Base-by-base conservation (phyloP, 768 basidiomycete species). In the Xerocomellus intermedius region DNA sequence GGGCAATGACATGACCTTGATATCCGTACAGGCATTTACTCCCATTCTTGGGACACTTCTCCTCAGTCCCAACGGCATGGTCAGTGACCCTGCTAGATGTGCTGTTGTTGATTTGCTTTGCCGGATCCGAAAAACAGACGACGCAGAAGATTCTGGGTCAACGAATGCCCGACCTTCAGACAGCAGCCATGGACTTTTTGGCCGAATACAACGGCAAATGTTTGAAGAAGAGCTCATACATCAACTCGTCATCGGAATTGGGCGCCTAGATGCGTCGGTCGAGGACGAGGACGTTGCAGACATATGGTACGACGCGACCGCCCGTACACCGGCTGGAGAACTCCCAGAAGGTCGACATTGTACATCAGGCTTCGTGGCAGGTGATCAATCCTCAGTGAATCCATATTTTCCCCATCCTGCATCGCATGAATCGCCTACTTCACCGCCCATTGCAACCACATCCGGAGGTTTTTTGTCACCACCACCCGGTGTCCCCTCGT, bases 201-300 rank as follows among this genome's bases (percentile, higher is more conserved):
- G 80, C 6, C 64, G 49, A 38, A 64, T 72, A 21, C 84, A 91
- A 61, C 76, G 87, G 53, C 74, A 74, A 6, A 72, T 91, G 68
- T 83, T 97, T 59, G 86, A 90, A 64, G 79, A 83, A 32, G 94
- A 96, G 73, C 80, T 98, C 41, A 68, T 96, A 8, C 80, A 89
- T 51, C 91, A 92, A 35, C 86, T 98, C 58, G 86, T 96, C 52
- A 86, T 97, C 49, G 94, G 93, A 30, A 89, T 98, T 78, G 91
- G 91, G 9, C 77, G 85, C 21, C 77, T 98, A 28, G 85, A 85
- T 42, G 67, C 62, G 16, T 58, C 68, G 8, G 41, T 41, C 58
- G 59, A 71, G 57, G 63, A 68, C 4, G 80, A 79, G 60, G 73
- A 77, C 22, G 71, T 59, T 5, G 24, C 59, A 45, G 62, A 75